Base-by-base conservation (phyloP, 176 grass and related monocot genomes). In the Hsuehochloa calcarea region DNA sequence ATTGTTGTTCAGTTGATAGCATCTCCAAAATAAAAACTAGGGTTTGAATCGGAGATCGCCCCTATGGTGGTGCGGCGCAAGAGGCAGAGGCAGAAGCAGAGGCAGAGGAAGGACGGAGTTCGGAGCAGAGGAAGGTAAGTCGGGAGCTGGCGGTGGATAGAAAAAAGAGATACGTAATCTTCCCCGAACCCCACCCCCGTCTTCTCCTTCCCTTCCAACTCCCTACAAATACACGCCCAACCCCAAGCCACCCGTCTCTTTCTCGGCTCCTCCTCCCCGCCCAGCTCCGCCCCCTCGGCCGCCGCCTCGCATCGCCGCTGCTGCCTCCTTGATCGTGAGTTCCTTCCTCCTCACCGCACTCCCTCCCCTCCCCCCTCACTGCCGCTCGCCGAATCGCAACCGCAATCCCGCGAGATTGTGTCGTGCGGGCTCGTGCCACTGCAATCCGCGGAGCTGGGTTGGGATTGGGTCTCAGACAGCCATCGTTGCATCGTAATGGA, bases 101-200 rank as follows among this genome's bases (percentile, higher is more conserved):
- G 38, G 38, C 5, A 39, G 38, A 39, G 38, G 38, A 39, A 5
- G 39, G 39, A 60, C 6, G 67, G 55, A 25, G 55, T 1, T 1
- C 31, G 55, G 26, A 22, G 80, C 37, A 60, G 70, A 56, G 72
- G 6, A 34, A 27, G 70, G 74, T 61, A 23, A 26, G 9, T 29
- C 51, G 65, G 31, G 61, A 46, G 78, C 50, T 82, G 86, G 64
- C 82, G 69, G 82, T 85, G 88, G 62, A 85, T 77, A 81, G 82
- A 85, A 70, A 89, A 85, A 77, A 6, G 12, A 70, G 88, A 85
- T 85, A 45, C 88, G 88, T 83, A 82, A 90, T 89, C 88, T 76
- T 89, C 52, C 49, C 77, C 77, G 62, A 63, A 70, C 44, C 35
- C 2, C 16, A 10, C 13, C 29, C 1, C 54, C 23, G 4, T 14